Conservation (phyloP, 1,284 basidiomycete species). For the Melanopsichium pennsylvanicum region DNA sequence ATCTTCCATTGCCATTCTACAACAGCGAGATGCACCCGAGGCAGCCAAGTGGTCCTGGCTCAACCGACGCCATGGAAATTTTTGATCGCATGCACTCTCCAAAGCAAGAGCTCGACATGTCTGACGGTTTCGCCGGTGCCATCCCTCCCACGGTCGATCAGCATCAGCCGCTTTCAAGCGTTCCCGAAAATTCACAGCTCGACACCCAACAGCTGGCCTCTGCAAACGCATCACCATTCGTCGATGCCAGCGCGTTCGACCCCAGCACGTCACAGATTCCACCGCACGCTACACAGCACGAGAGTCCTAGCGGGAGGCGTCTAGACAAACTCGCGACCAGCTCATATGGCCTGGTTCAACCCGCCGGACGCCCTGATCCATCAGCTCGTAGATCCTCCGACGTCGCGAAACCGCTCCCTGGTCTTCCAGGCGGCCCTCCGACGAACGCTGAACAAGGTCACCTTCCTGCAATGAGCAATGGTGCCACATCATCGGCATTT, state of each 20-base stretch:
- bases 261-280: slow-evolving; percentile 10
- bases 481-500: neutral
- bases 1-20: too few relatives aligned
- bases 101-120: slow-evolving; percentile 38
- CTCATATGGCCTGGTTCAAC: slow-evolving; percentile 41
- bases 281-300: slow-evolving; percentile 2
- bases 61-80: slow-evolving; percentile 52
- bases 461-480: slow-evolving; percentile 16
- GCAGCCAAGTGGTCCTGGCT: slow-evolving; percentile 48
- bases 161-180: slow-evolving; percentile 38
- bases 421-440: slow-evolving; percentile 19
- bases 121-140: slow-evolving; percentile 18
- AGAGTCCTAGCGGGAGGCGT: slow-evolving; percentile 13
- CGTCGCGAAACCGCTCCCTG: slow-evolving; percentile 42
- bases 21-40: slow-evolving; percentile 30
- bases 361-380: slow-evolving; percentile 27
- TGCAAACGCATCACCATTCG: slow-evolving; percentile 1
- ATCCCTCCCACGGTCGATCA: slow-evolving; percentile 15
- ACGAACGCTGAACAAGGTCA: slow-evolving; percentile 34
- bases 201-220: slow-evolving; percentile 15
- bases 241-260: slow-evolving; percentile 4
- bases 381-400: slow-evolving; percentile 19
- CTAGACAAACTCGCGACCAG: slow-evolving; percentile 19
- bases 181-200: slow-evolving; percentile 52
- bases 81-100: slow-evolving; percentile 50